Evolutionary conservation across 257 asterid genomes (phyloP).

Genomic region (Buddleja alternifolia): DNA sequence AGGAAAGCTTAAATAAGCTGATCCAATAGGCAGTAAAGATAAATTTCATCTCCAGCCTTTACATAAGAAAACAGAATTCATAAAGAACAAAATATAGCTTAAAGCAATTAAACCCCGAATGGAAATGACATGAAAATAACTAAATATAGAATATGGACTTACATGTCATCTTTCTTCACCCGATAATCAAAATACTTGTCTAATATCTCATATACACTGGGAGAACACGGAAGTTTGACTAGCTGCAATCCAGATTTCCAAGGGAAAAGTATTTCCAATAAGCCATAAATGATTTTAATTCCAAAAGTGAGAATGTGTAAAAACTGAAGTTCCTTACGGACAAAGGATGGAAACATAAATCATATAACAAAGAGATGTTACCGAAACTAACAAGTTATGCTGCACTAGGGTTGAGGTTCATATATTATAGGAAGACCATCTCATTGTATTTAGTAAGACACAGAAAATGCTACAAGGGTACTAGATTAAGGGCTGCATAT

Average conservation of each 20-base stretch:
- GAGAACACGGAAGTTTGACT: slow-evolving; percentile 75
- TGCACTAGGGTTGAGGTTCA: not conserved
- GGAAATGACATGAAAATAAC: not conserved
- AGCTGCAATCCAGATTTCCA: slow-evolving; percentile 53
- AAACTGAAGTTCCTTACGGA: not conserved
- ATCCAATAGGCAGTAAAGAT: too few relatives aligned
- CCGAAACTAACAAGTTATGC: not conserved
- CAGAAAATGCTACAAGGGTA: not conserved
- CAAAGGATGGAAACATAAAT: not conserved
- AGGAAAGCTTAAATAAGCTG: too few relatives aligned
- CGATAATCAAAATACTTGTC: slow-evolving; percentile 59
- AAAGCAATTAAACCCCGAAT: slow-evolving; percentile 11
- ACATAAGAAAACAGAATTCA: not conserved
- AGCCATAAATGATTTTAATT: slow-evolving; percentile 5
- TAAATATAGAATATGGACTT: slow-evolving; percentile 31
- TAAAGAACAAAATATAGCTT: slow-evolving; percentile 2
- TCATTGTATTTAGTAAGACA: not conserved
- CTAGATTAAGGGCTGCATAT: not conserved
- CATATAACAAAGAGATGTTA: not conserved
- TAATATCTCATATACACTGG: slow-evolving; percentile 61
- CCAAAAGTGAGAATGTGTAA: not conserved
- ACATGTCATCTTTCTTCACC: slow-evolving; percentile 60
- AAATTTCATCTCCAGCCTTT: not conserved
- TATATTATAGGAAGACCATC: not conserved
- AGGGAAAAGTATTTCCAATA: slow-evolving; percentile 9